Base-by-base conservation (phyloP, 2,329 filamentous ascomycete species). In the Aspergillus sp. region DNA sequence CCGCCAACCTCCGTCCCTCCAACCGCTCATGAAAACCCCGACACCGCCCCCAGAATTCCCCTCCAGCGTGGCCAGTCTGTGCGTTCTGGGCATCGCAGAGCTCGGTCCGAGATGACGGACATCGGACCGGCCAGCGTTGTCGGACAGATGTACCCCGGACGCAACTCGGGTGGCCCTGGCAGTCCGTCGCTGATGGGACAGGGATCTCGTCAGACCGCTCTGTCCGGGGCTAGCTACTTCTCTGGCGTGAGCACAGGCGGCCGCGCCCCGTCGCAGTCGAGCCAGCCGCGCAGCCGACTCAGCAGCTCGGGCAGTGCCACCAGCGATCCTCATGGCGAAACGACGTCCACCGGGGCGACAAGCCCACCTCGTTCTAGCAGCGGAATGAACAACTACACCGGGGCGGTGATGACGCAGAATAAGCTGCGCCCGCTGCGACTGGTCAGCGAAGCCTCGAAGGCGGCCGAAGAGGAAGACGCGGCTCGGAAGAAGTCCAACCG, bases 121-220 rank as follows among this genome's bases (percentile, higher is more conserved):
- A 49, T 55, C 28, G 52, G 61, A 32, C 78, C 78, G 12, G 82
- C 83, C 5, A 76, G 72, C 38, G 74, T 93, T 17, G 80, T 94
- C 30, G 85, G 84, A 48, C 86, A 88, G 58, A 93, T 94, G 82
- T 93, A 93, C 64, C 80, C 80, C 51, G 81, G 81, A 10, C 74
- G 60, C 13, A 58, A 59, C 29, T 63, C 63, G 5, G 57, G 59
- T 10, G 73, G 81, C 14, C 69, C 53, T 31, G 64, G 64, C 67
- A 76, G 57, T 63, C 76, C 47, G 63, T 79, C 58, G 12, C 36
- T 55, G 4, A 53, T 63, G 42, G 57, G 57, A 5, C 57, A 57
- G 22, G 57, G 55, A n/a, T 60, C 56, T 3, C 56, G 58, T 5
- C 58, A 63, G 34, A 61, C 55, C 32, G 49, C 60, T 35, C 61